Conservation (phyloP, 164 flowering plant species). For the Stephania japonica region DNA sequence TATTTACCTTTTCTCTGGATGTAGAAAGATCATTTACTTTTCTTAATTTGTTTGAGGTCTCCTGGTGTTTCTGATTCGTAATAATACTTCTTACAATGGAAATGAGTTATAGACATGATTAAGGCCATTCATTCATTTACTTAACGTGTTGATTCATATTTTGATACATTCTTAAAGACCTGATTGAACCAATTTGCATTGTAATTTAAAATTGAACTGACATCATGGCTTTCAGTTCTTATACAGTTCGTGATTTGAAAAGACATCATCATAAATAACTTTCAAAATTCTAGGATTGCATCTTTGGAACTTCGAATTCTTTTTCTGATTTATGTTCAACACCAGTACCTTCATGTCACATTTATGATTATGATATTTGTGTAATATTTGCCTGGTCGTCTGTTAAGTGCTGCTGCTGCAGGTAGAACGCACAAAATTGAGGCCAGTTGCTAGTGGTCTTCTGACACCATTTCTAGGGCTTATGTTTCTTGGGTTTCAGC, state of each 20-base stretch:
- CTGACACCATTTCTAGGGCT: conserved; percentile 86
- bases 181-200: not conserved
- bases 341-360: not conserved
- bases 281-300: not conserved
- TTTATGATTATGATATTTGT: not conserved
- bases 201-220: too few species aligned
- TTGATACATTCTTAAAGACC: not conserved
- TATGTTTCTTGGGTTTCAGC: conserved; percentile 76
- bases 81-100: too few species aligned
- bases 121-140: too few species aligned
- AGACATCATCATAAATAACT: not conserved
- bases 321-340: not conserved
- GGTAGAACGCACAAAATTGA: conserved; percentile 83
- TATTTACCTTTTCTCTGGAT: not conserved
- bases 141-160: too few species aligned
- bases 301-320: not conserved
- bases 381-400: not conserved
- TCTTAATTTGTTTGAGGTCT: too few species aligned
- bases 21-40: too few species aligned
- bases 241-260: not conserved
- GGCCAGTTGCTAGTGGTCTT: conserved; percentile 91
- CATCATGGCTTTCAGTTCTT: not conserved
- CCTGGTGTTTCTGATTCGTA: too few species aligned
- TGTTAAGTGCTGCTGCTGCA: conserved; percentile 25
- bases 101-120: too few species aligned